These are phyloP conservation scores for Phytophthora pinifolia DNA, from an alignment of 352 stramenopile species.

Conservation along the genomic window DNA sequence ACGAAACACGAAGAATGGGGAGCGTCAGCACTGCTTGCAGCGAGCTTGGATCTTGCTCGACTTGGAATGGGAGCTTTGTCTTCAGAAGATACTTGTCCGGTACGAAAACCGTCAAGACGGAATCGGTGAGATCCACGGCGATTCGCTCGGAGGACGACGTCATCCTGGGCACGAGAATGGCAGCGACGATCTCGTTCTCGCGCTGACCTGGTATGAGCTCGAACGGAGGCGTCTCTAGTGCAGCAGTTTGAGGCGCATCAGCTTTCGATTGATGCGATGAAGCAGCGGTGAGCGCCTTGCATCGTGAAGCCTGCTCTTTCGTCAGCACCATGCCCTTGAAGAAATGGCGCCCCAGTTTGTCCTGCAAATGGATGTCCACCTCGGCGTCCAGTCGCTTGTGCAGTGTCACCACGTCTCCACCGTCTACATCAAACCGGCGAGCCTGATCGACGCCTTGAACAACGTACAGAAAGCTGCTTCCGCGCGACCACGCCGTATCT, in stretches of 20 bases:
- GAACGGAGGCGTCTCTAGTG: constrained; percentile 41
- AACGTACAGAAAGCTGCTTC: constrained; percentile 73
- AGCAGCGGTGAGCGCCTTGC: constrained; percentile 33
- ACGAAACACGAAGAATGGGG: constrained; percentile 31
- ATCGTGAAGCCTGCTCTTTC: constrained; percentile 62
- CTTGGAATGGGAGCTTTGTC: constrained; percentile 50
- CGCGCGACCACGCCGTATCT: constrained; percentile 65
- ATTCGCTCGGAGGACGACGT: constrained; percentile 33
- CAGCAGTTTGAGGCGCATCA: not conserved
- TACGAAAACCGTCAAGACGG: constrained; percentile 49
- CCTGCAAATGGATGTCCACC: constrained; percentile 52
- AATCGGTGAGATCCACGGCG: constrained; percentile 48
- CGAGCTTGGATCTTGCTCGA: constrained; percentile 20
- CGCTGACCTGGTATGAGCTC: constrained; percentile 34
- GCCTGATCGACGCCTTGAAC: constrained; percentile 41
- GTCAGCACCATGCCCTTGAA: constrained; percentile 62
- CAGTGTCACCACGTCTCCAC: constrained; percentile 34
- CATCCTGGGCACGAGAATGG: constrained; percentile 52
- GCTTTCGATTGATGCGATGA: not conserved
- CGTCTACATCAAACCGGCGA: constrained; percentile 22
- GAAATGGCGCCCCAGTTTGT: constrained; percentile 59
- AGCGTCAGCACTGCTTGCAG: constrained; percentile 27
- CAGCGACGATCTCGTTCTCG: constrained; percentile 39
- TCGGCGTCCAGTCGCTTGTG: constrained; percentile 49
- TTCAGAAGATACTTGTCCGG: constrained; percentile 55